Conservation (phyloP, 495 filamentous ascomycete species). For the Neurospora hispaniola region DNA sequence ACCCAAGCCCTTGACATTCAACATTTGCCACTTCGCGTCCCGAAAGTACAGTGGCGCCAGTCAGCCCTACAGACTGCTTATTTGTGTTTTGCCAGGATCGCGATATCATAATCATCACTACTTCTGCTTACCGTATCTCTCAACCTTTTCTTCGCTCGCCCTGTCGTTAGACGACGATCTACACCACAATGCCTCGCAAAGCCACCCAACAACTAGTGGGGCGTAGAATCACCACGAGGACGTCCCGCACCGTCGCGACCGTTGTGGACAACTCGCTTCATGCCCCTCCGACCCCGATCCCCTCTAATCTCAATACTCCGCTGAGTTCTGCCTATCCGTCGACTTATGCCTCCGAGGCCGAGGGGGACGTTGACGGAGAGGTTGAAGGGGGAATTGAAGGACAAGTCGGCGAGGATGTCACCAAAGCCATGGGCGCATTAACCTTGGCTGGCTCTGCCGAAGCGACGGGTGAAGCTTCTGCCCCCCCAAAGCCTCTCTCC, state of each 20-base stretch:
- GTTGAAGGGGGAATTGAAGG: not conserved
- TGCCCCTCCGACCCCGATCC: constrained; percentile 22
- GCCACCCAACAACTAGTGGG: not conserved
- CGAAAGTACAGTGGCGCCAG: not conserved
- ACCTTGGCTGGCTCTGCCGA: constrained; percentile 16
- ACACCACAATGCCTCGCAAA: constrained; percentile 24
- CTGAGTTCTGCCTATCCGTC: constrained; percentile 32
- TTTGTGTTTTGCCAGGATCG: not conserved
- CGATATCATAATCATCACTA: not conserved
- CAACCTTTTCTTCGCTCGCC: not conserved
- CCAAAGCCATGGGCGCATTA: constrained; percentile 22
- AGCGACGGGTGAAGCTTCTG: not conserved
- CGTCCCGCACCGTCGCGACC: constrained; percentile 19
- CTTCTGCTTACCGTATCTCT: not conserved
- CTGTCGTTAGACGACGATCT: not conserved
- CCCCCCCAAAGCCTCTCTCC: not conserved
- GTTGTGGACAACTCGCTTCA: not conserved
- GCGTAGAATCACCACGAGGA: constrained; percentile 8
- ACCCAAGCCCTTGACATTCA: not conserved
- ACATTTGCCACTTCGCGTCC: not conserved
- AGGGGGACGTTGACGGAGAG: constrained; percentile 23
- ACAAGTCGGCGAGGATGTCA: constrained; percentile 23
- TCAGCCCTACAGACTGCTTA: not conserved
- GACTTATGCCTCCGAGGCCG: constrained; percentile 34
- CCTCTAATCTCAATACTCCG: constrained; percentile 22